Evolutionary conservation across 345 rosid species (phyloP), one percentile per base, ranked within the genome.

Genomic region (Turritis glabra): DNA sequence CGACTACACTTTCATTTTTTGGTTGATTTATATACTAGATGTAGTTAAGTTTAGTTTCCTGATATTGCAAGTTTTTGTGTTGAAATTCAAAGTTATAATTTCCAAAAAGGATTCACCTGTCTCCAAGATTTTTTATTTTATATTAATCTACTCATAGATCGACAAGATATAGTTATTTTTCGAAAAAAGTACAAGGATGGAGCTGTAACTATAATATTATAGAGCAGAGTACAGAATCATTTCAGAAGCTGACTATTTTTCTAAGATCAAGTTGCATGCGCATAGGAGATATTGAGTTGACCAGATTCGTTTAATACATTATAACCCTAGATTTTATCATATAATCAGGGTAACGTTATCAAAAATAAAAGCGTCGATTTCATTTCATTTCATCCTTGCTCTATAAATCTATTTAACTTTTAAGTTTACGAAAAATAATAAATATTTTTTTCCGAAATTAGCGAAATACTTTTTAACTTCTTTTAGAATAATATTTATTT

Each of bases 261-360:
- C 66, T 64, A 71, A 71, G 12, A 57, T 27, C 80, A 77, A 77
- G 38, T 77, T 77, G 76, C 80, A 71, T 71, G 51, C 69, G 51
- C 65, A 35, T 55, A 35, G 7, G 7, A 11, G 71, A 43, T 51
- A 17, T 5, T 54, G 52, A 62, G 58, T 76, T 76, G 80, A 76
- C 71, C 65, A 53, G 75, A 53, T 69, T 76, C 57, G 69, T 61
- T 52, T 61, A 60, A 19, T 69, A 51, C 68, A 59, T 50, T 56
- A 68, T 46, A 68, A 47, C 35, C 44, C 35, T 66, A 37, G 50
- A 65, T 32, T 55, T 55, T n/a, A 32, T 32, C 55, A 43, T 21
- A 3, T 27, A 64, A 3, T 13, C 3, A 50, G 38, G 59, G 48
- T 29, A 38, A 38, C 21, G 59, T 61, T 62, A 38, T 27, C 37